Conservation (phyloP, 2,329 filamentous ascomycete species). For the Meredithiella fracta region DNA sequence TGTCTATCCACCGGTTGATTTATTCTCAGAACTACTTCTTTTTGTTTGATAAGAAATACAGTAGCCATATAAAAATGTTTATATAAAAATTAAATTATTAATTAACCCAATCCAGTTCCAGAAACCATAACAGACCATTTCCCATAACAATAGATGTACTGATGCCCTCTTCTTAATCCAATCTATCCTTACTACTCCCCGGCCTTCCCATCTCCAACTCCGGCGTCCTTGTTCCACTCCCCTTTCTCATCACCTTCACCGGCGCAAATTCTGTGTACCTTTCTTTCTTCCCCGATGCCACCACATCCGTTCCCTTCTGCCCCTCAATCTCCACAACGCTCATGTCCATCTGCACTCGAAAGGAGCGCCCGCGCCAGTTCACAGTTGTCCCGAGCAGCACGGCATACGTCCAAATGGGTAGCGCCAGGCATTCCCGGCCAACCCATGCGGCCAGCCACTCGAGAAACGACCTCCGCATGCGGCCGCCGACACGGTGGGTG, state of each 20-base stretch:
- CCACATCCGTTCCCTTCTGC: too few species aligned
- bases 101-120: background rate
- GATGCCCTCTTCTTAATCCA: constrained; percentile 9
- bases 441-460: constrained; percentile 75
- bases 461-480: constrained; percentile 38
- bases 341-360: constrained; percentile 71
- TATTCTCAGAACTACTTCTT: background rate
- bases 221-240: constrained; percentile 13
- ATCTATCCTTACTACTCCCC: constrained; percentile 13
- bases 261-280: background rate
- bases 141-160: background rate
- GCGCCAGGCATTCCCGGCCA: constrained; percentile 62
- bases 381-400: constrained; percentile 79
- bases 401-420: constrained; percentile 83
- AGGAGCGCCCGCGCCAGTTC: constrained; percentile 68
- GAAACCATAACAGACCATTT: background rate
- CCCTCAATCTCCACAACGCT: constrained; percentile 41
- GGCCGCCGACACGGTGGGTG: constrained; percentile 22
- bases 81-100: background rate
- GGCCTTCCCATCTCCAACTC: constrained; percentile 14
- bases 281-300: background rate
- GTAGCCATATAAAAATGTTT: background rate
- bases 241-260: background rate
- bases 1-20: too few species aligned
- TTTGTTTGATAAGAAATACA: too few species aligned